Evolutionary conservation across 768 basidiomycete species (phyloP), one percentile per base, ranked within the genome.

Genomic region (Suillus discolor): DNA sequence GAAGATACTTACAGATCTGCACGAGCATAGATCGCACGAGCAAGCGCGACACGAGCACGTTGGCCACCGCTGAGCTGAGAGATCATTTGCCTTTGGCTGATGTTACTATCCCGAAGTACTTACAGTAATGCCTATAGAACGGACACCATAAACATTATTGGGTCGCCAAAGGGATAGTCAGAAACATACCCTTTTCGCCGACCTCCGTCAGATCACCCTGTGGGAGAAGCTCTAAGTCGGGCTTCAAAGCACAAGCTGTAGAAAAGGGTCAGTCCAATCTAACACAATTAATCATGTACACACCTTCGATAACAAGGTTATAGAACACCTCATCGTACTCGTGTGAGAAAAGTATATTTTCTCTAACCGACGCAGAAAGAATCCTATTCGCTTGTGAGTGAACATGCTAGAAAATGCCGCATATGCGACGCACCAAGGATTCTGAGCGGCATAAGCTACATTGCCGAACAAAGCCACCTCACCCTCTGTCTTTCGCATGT

Each of bases 321-420:
- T 96, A 97, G 69, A 94, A 97, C 0, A 81, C 82, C 67, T 92
- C 89, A 61, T 98, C 95, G 67, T 90, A 97, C 69, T 89, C 85
- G 75, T 96, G 92, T 12, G 90, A 94, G 79, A 99, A 98, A 41
- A 93, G 73, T 66, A 99, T 98, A 72, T 99, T 99, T 51, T 95
- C 93, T 44, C 90, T 86, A 60, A 98, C 85, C 2, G 92, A 89
- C 0, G 93, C 87, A 2, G 93, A 94, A 76, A 96, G 84, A 53
- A 97, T 87, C 92, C 91, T 92, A 36, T 5, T 13, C 31, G 36
- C 6, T 34, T n/a, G 41, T 25, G 39, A 28, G 65, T 31, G 38
- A 70, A 6, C 20, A 51, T 9, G 15, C 16, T 23, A 18, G 23
- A 57, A 39, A 16, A 15, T 6, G 6, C 6, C 5, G 42, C 8